Evolutionary conservation across 2,329 filamentous ascomycete genomes (phyloP).

Genomic region (Colletotrichum nymphaeae): DNA sequence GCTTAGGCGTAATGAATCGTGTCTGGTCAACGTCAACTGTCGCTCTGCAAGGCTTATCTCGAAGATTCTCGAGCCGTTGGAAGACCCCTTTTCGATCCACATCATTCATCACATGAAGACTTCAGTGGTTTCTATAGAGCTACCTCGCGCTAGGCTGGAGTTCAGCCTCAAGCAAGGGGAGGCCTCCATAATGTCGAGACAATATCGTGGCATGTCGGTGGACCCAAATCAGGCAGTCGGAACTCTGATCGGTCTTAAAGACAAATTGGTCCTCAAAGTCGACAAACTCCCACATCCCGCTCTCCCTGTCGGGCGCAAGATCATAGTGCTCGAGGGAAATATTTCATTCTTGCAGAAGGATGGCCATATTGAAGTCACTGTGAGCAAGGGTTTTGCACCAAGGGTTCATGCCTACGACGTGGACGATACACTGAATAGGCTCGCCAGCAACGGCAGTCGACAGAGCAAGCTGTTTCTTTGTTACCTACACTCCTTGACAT

Average conservation of each 20-base stretch:
- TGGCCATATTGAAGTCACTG: slow-evolving; percentile 49
- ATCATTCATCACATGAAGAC: neutral
- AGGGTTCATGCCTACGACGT: slow-evolving; percentile 58
- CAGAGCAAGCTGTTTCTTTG: slow-evolving; percentile 63
- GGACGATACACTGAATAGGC: slow-evolving; percentile 58
- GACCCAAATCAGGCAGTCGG: slow-evolving; percentile 58
- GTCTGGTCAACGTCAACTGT: neutral
- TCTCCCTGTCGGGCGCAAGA: slow-evolving; percentile 51
- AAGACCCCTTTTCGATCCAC: neutral
- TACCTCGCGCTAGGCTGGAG: neutral
- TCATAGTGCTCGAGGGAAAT: neutral
- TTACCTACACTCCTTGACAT: slow-evolving; percentile 66
- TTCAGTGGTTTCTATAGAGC: neutral
- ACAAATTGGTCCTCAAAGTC: slow-evolving; percentile 57
- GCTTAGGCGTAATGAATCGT: neutral
- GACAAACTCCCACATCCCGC: slow-evolving; percentile 46
- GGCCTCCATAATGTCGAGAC: slow-evolving; percentile 52
- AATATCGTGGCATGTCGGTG: slow-evolving; percentile 62
- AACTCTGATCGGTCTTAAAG: slow-evolving; percentile 60
- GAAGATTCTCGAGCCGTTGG: neutral
- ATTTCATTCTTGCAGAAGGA: slow-evolving; percentile 34
- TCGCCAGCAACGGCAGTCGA: slow-evolving; percentile 63
- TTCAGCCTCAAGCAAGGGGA: neutral
- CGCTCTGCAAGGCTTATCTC: neutral
- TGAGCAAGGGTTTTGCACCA: slow-evolving; percentile 39